Evolutionary conservation across 179 eudicot species (phyloP).

Genomic region (Nepenthes alata): DNA sequence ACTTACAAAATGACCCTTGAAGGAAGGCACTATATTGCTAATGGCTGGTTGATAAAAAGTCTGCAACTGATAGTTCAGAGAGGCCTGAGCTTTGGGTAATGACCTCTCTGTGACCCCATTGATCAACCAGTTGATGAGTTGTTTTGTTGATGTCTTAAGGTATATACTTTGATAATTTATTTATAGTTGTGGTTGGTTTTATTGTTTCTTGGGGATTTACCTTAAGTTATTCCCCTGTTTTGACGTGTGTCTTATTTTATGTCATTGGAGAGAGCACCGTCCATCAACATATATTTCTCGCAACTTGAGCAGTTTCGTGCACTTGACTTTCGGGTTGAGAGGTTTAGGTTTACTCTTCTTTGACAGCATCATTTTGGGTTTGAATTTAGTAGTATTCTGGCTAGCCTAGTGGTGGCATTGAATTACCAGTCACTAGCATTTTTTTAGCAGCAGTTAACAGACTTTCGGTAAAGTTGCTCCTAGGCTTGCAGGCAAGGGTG

Average conservation of each 20-base stretch:
- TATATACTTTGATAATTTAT: slow-evolving; percentile 5
- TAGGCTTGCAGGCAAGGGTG: no score
- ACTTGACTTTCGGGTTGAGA: no score
- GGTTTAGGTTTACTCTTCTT: no score
- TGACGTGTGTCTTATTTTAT: slow-evolving; percentile 7
- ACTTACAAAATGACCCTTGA: no score
- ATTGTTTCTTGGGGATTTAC: slow-evolving; percentile 5
- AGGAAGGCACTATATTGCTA: background rate
- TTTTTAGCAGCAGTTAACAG: no score
- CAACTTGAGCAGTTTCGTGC: background rate
- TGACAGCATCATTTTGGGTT: no score
- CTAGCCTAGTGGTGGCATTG: no score
- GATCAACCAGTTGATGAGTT: slow-evolving; percentile 5
- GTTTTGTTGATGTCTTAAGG: slow-evolving; percentile 8
- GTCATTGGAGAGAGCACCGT: slow-evolving; percentile 7
- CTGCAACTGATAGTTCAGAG: slow-evolving; percentile 9
- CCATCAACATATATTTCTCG: slow-evolving; percentile 1
- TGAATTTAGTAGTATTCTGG: no score
- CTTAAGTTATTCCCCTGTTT: background rate
- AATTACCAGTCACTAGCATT: no score
- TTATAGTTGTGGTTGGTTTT: slow-evolving; percentile 2
- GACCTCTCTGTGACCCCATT: slow-evolving; percentile 17
- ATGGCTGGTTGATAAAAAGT: slow-evolving; percentile 21
- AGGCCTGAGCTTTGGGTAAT: slow-evolving; percentile 6
- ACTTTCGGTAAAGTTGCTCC: no score